Base-by-base conservation (phyloP, 2,329 filamentous ascomycete species). In the Monosporascus cannonballus region DNA sequence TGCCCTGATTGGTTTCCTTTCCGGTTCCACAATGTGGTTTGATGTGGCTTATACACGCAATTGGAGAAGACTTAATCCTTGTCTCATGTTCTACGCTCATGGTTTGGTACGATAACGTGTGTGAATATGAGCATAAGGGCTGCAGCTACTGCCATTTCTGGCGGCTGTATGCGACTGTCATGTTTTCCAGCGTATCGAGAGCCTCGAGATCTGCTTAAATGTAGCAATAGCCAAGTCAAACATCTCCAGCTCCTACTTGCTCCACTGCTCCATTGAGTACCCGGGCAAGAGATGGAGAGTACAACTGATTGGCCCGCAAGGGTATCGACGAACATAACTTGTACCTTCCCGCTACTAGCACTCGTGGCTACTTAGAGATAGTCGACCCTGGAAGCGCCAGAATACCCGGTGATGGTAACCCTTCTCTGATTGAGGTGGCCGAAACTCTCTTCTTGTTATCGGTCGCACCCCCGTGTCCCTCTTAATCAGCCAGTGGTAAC, bases 401-500 rank as follows among this genome's bases (percentile, higher is more conserved):
- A 53, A 39, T 50, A 36, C 25, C 36, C 6, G 24, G 24, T 4
- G 36, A 17, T 17, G 25, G 41, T 15, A 34, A 6, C 22, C 37
- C 18, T 25, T 48, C 14, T 25, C 18, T 18, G 30, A 17, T 11
- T 6, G 42, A n/a, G 37, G 22, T n/a, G 4, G 34, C 30, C 39
- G 27, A 22, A 14, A 17, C 8, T 4, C 14, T 30, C 15, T 14
- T 14, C 5, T 34, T 34, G 17, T 42, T 39, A 6, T 49, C 36
- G 11, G 18, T n/a, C 27, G 42, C 74, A 0, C 72, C 73, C 51
- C 67, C 61, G 71, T 73, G 68, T 71, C 68, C 25, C 75, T 78
- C 0, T 78, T 77, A 48, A 60, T 78, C 25, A 76, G 73, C 4
- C 75, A 78, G 61, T 69, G 75, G 6, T 73, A 37, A 76, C 74